phyloP scores from a whole-genome alignment of 139 green algal species.

The Picochlorum sp. region DNA sequence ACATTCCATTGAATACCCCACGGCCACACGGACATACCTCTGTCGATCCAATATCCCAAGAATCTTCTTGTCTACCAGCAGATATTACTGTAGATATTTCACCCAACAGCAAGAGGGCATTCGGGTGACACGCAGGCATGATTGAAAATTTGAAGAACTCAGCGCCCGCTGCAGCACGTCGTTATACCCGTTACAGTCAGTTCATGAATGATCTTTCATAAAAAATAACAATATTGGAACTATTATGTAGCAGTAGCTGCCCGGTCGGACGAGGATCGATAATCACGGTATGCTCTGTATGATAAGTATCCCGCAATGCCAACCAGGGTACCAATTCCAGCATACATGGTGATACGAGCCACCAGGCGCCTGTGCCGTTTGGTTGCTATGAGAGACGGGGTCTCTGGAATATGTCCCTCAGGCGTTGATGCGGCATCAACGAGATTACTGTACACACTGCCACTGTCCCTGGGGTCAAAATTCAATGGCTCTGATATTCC shows the following conservation, averaged over 20 bases:
- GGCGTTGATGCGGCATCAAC: slow-evolving; percentile 18
- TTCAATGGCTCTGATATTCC: slow-evolving; percentile 22
- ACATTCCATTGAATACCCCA: no score
- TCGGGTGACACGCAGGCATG: neutral
- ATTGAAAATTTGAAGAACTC: no score
- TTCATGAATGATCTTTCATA: no score
- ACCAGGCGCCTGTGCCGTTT: slow-evolving; percentile 30
- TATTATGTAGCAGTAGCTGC: no score
- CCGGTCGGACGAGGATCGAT: neutral
- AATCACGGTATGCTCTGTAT: slow-evolving; percentile 5
- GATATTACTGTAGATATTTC: slow-evolving; percentile 3
- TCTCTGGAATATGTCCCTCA: slow-evolving; percentile 34
- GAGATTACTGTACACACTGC: slow-evolving; percentile 12
- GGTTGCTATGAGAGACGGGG: slow-evolving; percentile 30
- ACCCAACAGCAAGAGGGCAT: neutral
- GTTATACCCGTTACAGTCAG: no score
- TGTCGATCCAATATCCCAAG: neutral
- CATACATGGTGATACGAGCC: slow-evolving; percentile 16
- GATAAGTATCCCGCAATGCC: slow-evolving; percentile 25
- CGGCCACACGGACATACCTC: neutral
- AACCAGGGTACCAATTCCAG: slow-evolving; percentile 10
- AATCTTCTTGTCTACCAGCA: neutral
- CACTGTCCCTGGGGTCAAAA: neutral
- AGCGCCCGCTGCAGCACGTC: neutral
- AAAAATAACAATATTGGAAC: no score